phyloP scores from a whole-genome alignment of 2,329 filamentous ascomycete species.

The Aspergillus versicolor region DNA sequence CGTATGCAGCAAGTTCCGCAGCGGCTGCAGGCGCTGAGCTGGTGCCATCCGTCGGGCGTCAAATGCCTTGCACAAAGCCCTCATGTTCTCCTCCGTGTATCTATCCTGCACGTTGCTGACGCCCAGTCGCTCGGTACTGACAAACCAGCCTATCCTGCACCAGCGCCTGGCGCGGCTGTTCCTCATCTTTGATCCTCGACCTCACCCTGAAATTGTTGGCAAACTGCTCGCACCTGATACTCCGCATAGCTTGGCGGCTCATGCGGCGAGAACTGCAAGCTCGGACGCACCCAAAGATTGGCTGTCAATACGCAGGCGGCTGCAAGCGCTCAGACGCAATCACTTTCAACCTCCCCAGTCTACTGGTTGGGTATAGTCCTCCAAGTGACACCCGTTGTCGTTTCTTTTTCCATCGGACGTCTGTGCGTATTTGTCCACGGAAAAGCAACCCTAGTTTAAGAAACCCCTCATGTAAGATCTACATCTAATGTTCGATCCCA shows the following conservation, averaged over 20 bases:
- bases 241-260: slow-evolving; percentile 27
- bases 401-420: background rate
- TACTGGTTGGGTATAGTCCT: slow-evolving; percentile 18
- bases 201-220: slow-evolving; percentile 24
- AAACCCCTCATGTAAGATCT: background rate
- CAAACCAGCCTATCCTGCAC: slow-evolving; percentile 6
- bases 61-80: slow-evolving; percentile 24
- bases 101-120: slow-evolving; percentile 24
- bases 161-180: slow-evolving; percentile 20
- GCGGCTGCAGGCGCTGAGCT: slow-evolving; percentile 18
- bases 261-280: slow-evolving; percentile 28
- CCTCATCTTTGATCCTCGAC: slow-evolving; percentile 23
- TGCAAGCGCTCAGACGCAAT: slow-evolving; percentile 25
- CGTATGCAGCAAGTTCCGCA: slow-evolving; percentile 2
- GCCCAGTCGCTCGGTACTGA: background rate
- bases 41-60: slow-evolving; percentile 27
- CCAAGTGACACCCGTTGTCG: slow-evolving; percentile 4
- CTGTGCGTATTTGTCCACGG: background rate
- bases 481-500: background rate
- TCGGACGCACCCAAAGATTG: slow-evolving; percentile 27
- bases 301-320: slow-evolving; percentile 23
- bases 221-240: slow-evolving; percentile 22
- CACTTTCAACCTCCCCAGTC: slow-evolving; percentile 21
- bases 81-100: slow-evolving; percentile 15
- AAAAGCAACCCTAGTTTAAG: background rate